phyloP scores from a whole-genome alignment of 331 rosid genomes.

The Phaseolus coccineus region DNA sequence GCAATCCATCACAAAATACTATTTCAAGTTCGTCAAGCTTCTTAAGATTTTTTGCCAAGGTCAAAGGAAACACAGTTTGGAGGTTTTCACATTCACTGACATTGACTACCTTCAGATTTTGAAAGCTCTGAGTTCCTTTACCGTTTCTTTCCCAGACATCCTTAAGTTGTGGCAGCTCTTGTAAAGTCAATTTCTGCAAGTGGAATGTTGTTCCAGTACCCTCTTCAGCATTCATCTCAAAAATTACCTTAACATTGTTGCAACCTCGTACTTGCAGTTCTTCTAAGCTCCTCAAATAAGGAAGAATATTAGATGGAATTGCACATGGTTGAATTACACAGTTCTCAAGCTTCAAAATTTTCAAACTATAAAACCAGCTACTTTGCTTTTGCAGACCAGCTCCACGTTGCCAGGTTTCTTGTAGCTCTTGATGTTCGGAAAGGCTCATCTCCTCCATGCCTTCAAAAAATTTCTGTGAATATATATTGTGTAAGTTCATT shows the following conservation, averaged over 20 bases:
- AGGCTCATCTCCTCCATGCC: not conserved
- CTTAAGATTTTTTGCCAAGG: not conserved
- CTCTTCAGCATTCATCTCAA: not conserved
- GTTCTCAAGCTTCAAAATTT: conserved; percentile 7
- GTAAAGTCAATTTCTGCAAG: conserved; percentile 6
- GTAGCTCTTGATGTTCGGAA: not conserved
- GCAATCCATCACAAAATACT: fast-evolving
- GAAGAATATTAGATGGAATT: conserved; percentile 34
- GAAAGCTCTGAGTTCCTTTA: not conserved
- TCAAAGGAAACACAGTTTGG: not conserved
- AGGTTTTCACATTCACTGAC: not conserved
- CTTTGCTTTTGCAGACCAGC: not conserved
- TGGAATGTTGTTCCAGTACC: not conserved
- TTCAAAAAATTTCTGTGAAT: conserved; percentile 25
- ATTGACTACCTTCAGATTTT: not conserved
- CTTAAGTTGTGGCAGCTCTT: fast-evolving
- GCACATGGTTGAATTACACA: not conserved
- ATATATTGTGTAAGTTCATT: not conserved
- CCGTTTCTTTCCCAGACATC: not conserved
- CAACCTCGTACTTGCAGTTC: conserved; percentile 3
- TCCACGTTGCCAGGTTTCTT: not conserved
- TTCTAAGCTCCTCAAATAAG: conserved; percentile 23
- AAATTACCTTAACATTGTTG: not conserved
- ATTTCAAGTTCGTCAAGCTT: not conserved
- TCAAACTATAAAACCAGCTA: conserved; percentile 25